These are phyloP conservation scores for Boeremia exigua DNA, from an alignment of 2,329 filamentous ascomycete genomes.

Conservation along the genomic window DNA sequence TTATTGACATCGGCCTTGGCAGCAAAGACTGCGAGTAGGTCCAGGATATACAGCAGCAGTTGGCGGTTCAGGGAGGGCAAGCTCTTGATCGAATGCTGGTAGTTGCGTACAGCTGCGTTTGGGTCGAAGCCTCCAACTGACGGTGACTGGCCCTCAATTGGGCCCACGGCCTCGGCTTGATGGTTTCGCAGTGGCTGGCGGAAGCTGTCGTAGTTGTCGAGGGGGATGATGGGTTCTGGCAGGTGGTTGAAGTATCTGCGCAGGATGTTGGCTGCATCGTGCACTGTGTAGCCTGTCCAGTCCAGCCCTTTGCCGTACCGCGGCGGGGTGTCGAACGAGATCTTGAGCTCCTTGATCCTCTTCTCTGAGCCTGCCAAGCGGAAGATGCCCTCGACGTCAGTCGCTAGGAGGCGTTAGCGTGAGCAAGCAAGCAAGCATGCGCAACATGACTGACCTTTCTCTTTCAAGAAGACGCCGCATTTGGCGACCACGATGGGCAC, in stretches of 20 bases:
- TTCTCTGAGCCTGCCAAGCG: constrained; percentile 95
- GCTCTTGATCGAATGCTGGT: constrained; percentile 90
- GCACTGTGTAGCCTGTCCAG: constrained; percentile 97
- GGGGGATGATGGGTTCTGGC: constrained; percentile 93
- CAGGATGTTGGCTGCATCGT: constrained; percentile 96
- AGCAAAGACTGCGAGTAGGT: constrained; percentile 93
- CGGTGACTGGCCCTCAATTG: constrained; percentile 68
- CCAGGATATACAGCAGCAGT: constrained; percentile 91
- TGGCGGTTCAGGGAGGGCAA: constrained; percentile 92
- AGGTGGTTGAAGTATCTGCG: constrained; percentile 95
- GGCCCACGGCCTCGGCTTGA: constrained; percentile 72
- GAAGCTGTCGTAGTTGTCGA: constrained; percentile 92
- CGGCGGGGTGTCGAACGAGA: constrained; percentile 83
- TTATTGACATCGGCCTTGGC: constrained; percentile 96
- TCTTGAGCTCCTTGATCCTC: constrained; percentile 95
- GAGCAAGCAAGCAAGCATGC: constrained; percentile 22
- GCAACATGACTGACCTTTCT: constrained; percentile 74
- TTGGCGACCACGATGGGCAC: constrained; percentile 98
- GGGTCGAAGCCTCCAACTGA: constrained; percentile 77
- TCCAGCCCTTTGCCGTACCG: constrained; percentile 95
- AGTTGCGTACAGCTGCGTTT: constrained; percentile 76
- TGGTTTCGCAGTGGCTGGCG: constrained; percentile 78
- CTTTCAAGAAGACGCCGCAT: constrained; percentile 95
- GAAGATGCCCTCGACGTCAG: constrained; percentile 94
- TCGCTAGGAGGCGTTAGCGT: constrained; percentile 65